Conservation (phyloP, 2,329 filamentous ascomycete species). For the Fusarium citri region DNA sequence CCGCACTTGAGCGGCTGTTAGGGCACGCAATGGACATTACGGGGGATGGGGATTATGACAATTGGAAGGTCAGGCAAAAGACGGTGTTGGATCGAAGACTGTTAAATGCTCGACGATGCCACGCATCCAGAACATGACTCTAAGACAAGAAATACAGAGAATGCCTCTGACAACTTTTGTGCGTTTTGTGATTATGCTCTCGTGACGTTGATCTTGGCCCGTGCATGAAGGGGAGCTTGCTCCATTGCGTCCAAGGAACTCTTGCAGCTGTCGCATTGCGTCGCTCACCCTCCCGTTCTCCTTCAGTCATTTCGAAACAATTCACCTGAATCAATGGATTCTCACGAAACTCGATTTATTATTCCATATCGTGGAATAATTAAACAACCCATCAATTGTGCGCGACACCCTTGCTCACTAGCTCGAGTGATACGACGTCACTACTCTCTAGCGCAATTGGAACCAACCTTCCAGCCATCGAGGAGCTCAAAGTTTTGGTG, state of each 20-base stretch:
- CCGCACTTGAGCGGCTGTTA: conserved; percentile 45
- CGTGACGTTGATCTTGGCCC: conserved; percentile 11
- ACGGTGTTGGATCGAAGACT: conserved; percentile 47
- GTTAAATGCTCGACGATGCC: conserved; percentile 45
- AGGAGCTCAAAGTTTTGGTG: neutral
- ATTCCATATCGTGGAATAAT: neutral
- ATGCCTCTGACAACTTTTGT: conserved; percentile 29
- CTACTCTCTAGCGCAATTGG: conserved; percentile 1
- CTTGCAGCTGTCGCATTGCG: neutral
- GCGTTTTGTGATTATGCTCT: conserved; percentile 17
- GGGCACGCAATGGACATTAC: conserved; percentile 49
- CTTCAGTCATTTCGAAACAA: neutral
- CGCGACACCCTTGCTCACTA: conserved; percentile 7
- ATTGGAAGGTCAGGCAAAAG: conserved; percentile 50
- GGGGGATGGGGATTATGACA: conserved; percentile 46
- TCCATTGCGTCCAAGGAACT: neutral
- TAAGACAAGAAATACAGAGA: conserved; percentile 45
- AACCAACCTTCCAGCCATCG: neutral
- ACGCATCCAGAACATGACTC: conserved; percentile 41
- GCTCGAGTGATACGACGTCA: conserved; percentile 28
- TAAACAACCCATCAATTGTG: conserved; percentile 10
- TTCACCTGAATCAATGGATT: neutral
- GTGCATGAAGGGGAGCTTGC: neutral
- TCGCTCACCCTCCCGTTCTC: neutral
- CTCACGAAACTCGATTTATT: neutral